These are phyloP conservation scores for Hyaloperonospora brassicae DNA, from an alignment of 352 stramenopile genomes.

Conservation along the genomic window DNA sequence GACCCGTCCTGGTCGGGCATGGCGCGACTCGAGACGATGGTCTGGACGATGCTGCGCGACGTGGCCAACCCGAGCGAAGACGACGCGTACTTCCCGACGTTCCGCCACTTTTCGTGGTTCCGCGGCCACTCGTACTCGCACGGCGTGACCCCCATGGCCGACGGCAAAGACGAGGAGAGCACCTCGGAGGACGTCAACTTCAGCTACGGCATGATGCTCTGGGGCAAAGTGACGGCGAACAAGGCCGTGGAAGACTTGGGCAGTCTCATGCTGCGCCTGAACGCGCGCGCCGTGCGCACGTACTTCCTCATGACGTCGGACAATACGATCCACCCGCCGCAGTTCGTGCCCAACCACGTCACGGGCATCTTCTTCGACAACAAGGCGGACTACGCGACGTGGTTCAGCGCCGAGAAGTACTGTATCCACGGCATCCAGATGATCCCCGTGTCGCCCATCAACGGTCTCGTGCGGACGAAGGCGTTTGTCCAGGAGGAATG, in stretches of 20 bases:
- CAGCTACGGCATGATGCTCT: slow-evolving; percentile 72
- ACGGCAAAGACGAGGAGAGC: slow-evolving; percentile 72
- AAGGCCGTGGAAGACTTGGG: slow-evolving; percentile 54
- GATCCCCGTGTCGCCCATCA: slow-evolving; percentile 69
- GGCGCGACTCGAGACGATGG: slow-evolving; percentile 44
- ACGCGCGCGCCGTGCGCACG: slow-evolving; percentile 52
- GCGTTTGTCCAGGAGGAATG: slow-evolving; percentile 67
- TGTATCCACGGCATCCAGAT: slow-evolving; percentile 80
- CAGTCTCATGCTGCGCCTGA: slow-evolving; percentile 64
- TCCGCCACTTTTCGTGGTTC: slow-evolving; percentile 67
- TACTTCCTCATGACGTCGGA: slow-evolving; percentile 70
- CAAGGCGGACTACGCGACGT: slow-evolving; percentile 70
- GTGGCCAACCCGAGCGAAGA: slow-evolving; percentile 55
- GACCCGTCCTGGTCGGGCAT: slow-evolving; percentile 52
- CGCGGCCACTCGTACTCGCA: slow-evolving; percentile 49
- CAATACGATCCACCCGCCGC: slow-evolving; percentile 56
- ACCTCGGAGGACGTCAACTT: slow-evolving; percentile 80
- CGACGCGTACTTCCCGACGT: slow-evolving; percentile 57
- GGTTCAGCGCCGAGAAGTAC: slow-evolving; percentile 72
- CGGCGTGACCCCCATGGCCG: slow-evolving; percentile 42
- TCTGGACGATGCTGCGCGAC: slow-evolving; percentile 61
- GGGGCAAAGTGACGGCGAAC: slow-evolving; percentile 51
- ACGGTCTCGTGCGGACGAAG: slow-evolving; percentile 49
- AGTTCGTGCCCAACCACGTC: slow-evolving; percentile 69
- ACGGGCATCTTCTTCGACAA: slow-evolving; percentile 75